Conservation (phyloP, 768 basidiomycete species). For the Serendipita sp. region DNA sequence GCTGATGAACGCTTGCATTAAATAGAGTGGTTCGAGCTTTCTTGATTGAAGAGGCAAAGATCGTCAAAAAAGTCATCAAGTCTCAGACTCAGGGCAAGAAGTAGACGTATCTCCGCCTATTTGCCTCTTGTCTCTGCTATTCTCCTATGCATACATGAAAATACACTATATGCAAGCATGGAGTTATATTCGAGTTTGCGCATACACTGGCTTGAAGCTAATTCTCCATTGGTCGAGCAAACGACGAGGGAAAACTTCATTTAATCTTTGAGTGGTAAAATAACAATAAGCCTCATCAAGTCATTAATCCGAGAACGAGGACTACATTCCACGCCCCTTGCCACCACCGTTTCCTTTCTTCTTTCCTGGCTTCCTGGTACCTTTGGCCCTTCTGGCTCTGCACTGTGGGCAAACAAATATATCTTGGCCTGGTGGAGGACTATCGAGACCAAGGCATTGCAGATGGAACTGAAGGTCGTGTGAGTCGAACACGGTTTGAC, state of each 20-base stretch:
- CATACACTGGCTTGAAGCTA: too few relatives aligned
- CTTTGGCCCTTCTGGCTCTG: background rate
- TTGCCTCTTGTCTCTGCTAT: background rate
- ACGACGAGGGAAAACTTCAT: too few relatives aligned
- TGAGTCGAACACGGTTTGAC: background rate
- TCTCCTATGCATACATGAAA: background rate
- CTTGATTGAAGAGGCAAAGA: conserved; percentile 99
- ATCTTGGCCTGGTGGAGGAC: conserved; percentile 27
- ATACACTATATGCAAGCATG: background rate
- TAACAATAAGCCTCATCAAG: too few relatives aligned
- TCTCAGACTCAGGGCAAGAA: conserved; percentile 41
- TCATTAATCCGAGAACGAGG: background rate
- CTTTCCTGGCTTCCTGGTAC: background rate
- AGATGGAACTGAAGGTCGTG: conserved; percentile 56
- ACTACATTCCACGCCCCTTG: background rate
- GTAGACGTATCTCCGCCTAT: conserved; percentile 4
- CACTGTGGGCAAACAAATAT: background rate
- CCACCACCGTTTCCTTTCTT: background rate
- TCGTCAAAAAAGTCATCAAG: conserved; percentile 99
- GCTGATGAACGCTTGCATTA: background rate
- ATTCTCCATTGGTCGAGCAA: too few relatives aligned
- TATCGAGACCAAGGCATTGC: conserved; percentile 49
- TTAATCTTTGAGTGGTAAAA: too few relatives aligned
- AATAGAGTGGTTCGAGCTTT: conserved; percentile 90
- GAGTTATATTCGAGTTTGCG: too few relatives aligned